Percentiles rank a stretch among this genome's conserved stretches.
Conservation (phyloP, 1,284 basidiomycete genomes). For the Earliella scabrosa region DNA sequence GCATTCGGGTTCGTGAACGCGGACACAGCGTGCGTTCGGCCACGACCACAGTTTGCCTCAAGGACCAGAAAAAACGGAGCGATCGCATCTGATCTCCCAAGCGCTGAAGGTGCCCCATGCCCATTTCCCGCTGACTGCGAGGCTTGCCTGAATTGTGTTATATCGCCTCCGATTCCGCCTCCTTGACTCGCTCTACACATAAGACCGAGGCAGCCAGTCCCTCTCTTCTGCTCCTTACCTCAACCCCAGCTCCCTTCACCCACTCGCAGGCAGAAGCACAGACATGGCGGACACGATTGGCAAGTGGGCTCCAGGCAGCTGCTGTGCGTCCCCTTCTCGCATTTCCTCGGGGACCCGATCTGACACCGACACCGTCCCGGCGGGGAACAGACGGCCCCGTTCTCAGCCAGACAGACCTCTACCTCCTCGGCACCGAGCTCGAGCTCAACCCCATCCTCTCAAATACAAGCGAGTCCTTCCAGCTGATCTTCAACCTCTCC, state of each 20-base stretch:
- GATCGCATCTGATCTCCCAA: conserved; percentile 18
- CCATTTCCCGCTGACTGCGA: neutral
- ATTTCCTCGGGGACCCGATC: neutral
- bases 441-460: conserved; percentile 74
- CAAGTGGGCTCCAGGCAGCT: conserved; percentile 35
- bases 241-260: neutral
- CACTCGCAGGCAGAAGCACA: neutral
- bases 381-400: conserved; percentile 69
- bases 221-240: neutral
- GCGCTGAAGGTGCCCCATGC: conserved; percentile 3
- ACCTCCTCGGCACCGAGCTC: conserved; percentile 65
- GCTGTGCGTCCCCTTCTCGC: conserved; percentile 33
- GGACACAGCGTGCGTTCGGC: too few species aligned
- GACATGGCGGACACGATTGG: conserved; percentile 34
- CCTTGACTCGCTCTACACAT: neutral
- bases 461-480: conserved; percentile 52
- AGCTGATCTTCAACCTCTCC: conserved; percentile 72
- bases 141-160: neutral
- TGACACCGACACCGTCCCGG: neutral
- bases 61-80: neutral
- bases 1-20: too few species aligned
- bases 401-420: conserved; percentile 74
- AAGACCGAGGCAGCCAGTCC: too few species aligned
- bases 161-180: neutral
- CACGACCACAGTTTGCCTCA: too few species aligned